Evolutionary conservation across 1,284 basidiomycete genomes (phyloP), one percentile per base, ranked within the genome.

Genomic region (Ganoderma leucocontextum): DNA sequence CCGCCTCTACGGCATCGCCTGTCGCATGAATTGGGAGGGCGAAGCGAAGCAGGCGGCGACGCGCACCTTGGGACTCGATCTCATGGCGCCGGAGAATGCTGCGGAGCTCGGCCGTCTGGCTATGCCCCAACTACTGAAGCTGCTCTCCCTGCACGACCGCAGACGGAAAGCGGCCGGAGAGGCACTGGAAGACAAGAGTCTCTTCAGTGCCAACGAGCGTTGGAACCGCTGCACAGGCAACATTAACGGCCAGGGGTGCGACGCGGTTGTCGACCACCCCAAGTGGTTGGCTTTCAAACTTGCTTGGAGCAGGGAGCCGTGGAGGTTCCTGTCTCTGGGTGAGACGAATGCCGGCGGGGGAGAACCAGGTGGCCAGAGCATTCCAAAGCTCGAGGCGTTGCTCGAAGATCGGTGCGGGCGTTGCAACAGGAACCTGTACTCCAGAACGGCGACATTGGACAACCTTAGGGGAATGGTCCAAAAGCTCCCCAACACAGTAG

Each of bases 1-100:
- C 13, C 84, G 85, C n/a, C 77, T 89, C 13, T 91, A 89, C 71
- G 81, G 83, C 13, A 78, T 87, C 9, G 85, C 87, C 9, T 85
- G 83, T 70, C 81, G 86, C 4, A 87, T 83, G 74, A 84, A 81
- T 0, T 90, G 89, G 89, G 77, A 79, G 19, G 75, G 81, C 12
- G 88, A 89, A 68, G 83, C 85, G 0, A 82, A 81, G 52, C 68
- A 80, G n/a, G 85, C 87, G 4, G 86, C 88, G 0, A 76, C 82
- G 19, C 81, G 82, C 60, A 76, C 76, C 29, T 63, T 77, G 25
- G 62, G 79, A 6, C 77, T 84, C 66, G 80, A 89, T 72, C 75
- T 90, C 0, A 82, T 85, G 76, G 78, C 82, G n/a, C 76, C 81
- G 17, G 79, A 77, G 25, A 41, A 60, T 1, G 53, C 69, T 25